A percentile compares a stretch with the other conserved stretches of the same genome.
Evolutionary conservation across 768 basidiomycete species (phyloP).

Genomic region (Trichaptum fuscoviolaceum): DNA sequence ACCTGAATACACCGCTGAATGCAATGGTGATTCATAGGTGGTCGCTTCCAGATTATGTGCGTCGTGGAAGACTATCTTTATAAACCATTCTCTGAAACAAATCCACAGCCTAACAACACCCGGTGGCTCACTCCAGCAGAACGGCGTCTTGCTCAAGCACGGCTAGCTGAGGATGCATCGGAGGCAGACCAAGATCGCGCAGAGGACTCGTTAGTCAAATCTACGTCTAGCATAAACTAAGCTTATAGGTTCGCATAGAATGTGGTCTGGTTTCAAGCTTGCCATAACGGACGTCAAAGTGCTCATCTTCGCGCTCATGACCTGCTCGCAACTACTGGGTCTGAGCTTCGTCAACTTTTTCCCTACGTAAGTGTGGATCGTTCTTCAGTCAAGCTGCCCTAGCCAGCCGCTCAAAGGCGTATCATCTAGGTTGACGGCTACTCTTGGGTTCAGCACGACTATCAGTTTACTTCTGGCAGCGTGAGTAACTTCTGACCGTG

Average conservation of each 20-base stretch:
- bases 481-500: constrained; percentile 27
- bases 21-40: constrained; percentile 32
- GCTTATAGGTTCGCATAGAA: constrained; percentile 25
- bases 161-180: constrained; percentile 62
- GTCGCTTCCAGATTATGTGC: constrained; percentile 53
- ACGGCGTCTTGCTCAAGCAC: constrained; percentile 54
- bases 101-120: constrained; percentile 51
- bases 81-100: background rate
- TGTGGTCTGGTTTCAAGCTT: constrained; percentile 45
- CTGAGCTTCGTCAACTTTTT: constrained; percentile 60
- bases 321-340: constrained; percentile 44
- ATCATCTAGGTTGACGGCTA: constrained; percentile 40
- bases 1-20: too few relatives aligned
- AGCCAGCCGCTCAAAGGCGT: too few relatives aligned
- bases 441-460: constrained; percentile 57
- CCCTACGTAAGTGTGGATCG: constrained; percentile 33
- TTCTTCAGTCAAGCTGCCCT: background rate
- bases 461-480: constrained; percentile 55
- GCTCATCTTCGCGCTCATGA: constrained; percentile 47
- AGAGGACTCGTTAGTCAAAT: constrained; percentile 46
- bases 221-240: background rate
- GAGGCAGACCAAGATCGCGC: constrained; percentile 60
- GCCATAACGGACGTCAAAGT: constrained; percentile 55
- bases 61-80: constrained; percentile 14
- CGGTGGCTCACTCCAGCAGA: constrained; percentile 49